Conservation (phyloP, 2,329 filamentous ascomycete species). For the Ophiocordyceps unilateralis region DNA sequence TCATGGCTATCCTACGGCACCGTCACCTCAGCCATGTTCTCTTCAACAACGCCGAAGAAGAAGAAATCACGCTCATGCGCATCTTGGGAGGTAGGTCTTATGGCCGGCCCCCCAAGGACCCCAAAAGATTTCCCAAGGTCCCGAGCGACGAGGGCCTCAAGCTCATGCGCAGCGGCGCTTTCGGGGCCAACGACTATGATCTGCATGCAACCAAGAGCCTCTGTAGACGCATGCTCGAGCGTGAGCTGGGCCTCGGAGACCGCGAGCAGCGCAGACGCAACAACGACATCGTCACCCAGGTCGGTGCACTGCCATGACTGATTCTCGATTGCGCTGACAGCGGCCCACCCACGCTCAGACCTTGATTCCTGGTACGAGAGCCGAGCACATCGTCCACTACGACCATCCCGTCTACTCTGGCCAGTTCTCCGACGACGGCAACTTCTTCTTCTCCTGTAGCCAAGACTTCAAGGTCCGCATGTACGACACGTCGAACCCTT, state of each 20-base stretch:
- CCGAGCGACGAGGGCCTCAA: constrained; percentile 61
- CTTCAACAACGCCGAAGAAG: constrained; percentile 20
- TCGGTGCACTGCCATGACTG: constrained; percentile 12
- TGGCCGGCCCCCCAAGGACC: constrained; percentile 22
- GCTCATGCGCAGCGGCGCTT: constrained; percentile 68
- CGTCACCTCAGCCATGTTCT: constrained; percentile 19
- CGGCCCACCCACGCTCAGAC: too few relatives aligned
- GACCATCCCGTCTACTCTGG: constrained; percentile 80
- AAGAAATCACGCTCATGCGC: constrained; percentile 13
- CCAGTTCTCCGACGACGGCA: constrained; percentile 91
- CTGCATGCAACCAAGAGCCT: constrained; percentile 41
- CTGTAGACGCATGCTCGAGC: constrained; percentile 55
- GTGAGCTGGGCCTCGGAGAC: constrained; percentile 60
- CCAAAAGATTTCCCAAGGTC: constrained; percentile 58
- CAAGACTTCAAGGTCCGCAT: constrained; percentile 91
- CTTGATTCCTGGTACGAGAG: constrained; percentile 59
- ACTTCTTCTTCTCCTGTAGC: constrained; percentile 87
- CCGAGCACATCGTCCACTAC: constrained; percentile 80
- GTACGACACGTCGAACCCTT: constrained; percentile 94
- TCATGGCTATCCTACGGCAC: constrained; percentile 22
- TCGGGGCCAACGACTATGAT: constrained; percentile 49
- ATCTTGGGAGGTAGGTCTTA: constrained; percentile 17
- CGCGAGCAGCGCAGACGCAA: constrained; percentile 42
- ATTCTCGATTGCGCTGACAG: not conserved
- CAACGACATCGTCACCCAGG: constrained; percentile 49